phyloP scores from a whole-genome alignment of 441 rosid species.

The Euphorbia neoarborescens region DNA sequence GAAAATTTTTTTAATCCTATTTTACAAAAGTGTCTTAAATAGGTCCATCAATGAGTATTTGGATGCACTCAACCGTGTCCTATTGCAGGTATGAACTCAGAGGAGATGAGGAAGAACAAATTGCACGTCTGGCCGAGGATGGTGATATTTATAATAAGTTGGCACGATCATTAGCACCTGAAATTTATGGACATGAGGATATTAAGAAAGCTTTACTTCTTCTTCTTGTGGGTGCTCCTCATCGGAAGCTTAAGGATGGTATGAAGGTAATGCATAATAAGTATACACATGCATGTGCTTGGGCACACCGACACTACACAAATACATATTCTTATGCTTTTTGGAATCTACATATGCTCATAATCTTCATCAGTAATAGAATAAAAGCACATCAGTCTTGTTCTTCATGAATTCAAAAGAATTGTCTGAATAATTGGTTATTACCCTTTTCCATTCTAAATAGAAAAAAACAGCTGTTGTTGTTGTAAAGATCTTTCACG shows the following conservation, averaged over 20 bases:
- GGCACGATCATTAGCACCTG: slow-evolving; percentile 90
- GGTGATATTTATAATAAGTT: slow-evolving; percentile 94
- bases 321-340: not conserved
- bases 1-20: not conserved
- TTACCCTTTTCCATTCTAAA: not conserved
- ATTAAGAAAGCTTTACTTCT: slow-evolving; percentile 91
- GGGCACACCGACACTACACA: not conserved
- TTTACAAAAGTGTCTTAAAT: not conserved
- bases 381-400: not conserved
- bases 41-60: not conserved
- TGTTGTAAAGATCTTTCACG: not conserved
- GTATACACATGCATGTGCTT: not conserved
- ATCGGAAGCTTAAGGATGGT: slow-evolving; percentile 88
- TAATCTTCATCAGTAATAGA: not conserved
- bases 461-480: not conserved
- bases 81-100: slow-evolving; percentile 69
- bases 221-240: slow-evolving; percentile 98
- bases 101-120: slow-evolving; percentile 85
- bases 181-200: slow-evolving; percentile 98
- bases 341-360: not conserved
- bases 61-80: slow-evolving; percentile 11
- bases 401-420: not conserved
- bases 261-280: slow-evolving; percentile 65
- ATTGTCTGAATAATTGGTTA: not conserved
- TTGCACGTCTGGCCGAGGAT: slow-evolving; percentile 84